These are phyloP conservation scores for Panus rudis DNA, from an alignment of 768 basidiomycete genomes.

Conservation along the genomic window DNA sequence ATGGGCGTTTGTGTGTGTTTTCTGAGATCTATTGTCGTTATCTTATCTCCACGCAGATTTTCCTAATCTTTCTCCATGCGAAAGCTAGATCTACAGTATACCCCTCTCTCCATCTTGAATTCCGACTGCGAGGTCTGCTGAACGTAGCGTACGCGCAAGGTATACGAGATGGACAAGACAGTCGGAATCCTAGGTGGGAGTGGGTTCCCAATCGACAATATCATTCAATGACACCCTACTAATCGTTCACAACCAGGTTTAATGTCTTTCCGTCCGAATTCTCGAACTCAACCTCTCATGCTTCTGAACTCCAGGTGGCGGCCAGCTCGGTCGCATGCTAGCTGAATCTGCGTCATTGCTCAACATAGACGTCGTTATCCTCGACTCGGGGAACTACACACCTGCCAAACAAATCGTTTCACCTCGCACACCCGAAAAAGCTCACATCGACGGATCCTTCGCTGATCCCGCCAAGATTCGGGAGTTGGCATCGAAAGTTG, in stretches of 20 bases:
- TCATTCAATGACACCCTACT: too few species aligned
- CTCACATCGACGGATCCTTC: conserved; percentile 88
- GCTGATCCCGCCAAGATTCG: conserved; percentile 71
- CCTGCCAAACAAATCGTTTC: conserved; percentile 88
- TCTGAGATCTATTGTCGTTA: not conserved
- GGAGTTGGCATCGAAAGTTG: conserved; percentile 71
- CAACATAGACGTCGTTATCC: conserved; percentile 74
- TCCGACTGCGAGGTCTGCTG: too few species aligned
- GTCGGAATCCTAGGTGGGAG: conserved; percentile 34
- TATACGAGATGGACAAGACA: conserved; percentile 18
- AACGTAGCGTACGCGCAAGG: too few species aligned
- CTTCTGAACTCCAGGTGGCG: conserved; percentile 60
- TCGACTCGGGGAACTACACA: conserved; percentile 71
- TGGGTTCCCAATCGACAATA: too few species aligned
- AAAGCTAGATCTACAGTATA: too few species aligned
- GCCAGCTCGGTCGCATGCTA: conserved; percentile 97
- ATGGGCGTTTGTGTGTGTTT: conserved; percentile 5
- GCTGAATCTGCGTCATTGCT: conserved; percentile 83
- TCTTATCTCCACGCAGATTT: not conserved
- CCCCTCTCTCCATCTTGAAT: too few species aligned
- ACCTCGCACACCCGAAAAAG: conserved; percentile 37
- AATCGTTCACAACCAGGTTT: too few species aligned
- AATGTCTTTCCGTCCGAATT: not conserved
- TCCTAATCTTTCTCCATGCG: too few species aligned
- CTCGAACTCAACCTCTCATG: not conserved